phyloP scores from a whole-genome alignment of 2,329 filamentous ascomycete genomes.

The Fusarium coffeatum region DNA sequence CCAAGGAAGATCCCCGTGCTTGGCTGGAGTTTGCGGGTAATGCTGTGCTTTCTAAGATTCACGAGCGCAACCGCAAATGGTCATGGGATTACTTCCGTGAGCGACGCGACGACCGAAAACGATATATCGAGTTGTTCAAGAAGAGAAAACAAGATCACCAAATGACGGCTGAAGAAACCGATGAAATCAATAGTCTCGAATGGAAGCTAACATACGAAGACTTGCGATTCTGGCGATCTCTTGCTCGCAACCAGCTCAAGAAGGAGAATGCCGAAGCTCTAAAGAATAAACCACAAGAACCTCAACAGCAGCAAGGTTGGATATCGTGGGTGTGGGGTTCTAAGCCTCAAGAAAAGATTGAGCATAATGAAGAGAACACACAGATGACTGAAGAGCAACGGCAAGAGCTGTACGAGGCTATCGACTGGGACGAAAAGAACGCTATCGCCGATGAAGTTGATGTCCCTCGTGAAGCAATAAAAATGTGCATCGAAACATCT shows the following conservation, averaged over 20 bases:
- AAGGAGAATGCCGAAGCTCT: constrained; percentile 95
- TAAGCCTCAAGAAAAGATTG: constrained; percentile 71
- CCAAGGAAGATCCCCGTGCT: constrained; percentile 89
- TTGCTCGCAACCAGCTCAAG: constrained; percentile 92
- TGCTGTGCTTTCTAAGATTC: constrained; percentile 91
- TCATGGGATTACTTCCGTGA: constrained; percentile 97
- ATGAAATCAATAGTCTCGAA: constrained; percentile 81
- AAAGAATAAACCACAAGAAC: constrained; percentile 66
- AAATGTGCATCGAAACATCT: constrained; percentile 90
- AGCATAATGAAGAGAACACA: constrained; percentile 75
- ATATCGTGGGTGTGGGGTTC: constrained; percentile 91
- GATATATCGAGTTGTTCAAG: constrained; percentile 96
- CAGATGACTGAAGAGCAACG: constrained; percentile 95
- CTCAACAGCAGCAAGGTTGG: constrained; percentile 84
- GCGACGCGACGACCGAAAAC: constrained; percentile 85
- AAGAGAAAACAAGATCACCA: constrained; percentile 84
- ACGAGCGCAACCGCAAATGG: constrained; percentile 92
- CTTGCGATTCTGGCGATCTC: constrained; percentile 93
- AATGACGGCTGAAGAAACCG: constrained; percentile 75
- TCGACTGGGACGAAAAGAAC: constrained; percentile 98
- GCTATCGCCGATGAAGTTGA: constrained; percentile 89
- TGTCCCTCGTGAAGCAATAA: constrained; percentile 88
- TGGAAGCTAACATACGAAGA: constrained; percentile 94
- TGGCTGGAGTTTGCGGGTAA: constrained; percentile 94
- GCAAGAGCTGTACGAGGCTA: constrained; percentile 95